Evolutionary conservation across 805 yeast species (phyloP), one percentile per base, ranked within the genome.

Genomic region (Sungouiozyma intestinalis): DNA sequence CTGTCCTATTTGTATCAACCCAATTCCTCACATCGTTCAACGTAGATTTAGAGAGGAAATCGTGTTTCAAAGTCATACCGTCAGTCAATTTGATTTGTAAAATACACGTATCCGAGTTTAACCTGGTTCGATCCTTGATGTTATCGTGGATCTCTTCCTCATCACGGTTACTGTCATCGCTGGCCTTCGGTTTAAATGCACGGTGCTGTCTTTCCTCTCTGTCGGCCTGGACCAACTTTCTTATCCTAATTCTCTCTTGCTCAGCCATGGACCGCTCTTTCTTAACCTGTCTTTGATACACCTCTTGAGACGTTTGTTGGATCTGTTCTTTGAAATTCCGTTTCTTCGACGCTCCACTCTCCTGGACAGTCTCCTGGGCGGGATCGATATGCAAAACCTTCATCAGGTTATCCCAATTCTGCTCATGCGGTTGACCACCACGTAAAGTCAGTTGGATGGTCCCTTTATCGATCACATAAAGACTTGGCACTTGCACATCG

Each of bases 1-100:
- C 73, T 1, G 74, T 67, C 58, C 83, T 57, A 41, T 70, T 68
- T 13, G 50, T 49, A 43, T 78, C 79, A 3, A 84, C 63, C 78
- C 81, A 80, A 16, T 58, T 61, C 41, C 95, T 66, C 3, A 85
- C 87, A 37, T 69, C 72, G 16, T 63, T 62, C 32, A 85, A 64
- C 1, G 74, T 72, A 9, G 70, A 66, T 2, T 50, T 44, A 1
- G 72, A 58, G 1, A 53, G 45, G 50, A 85, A 84, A 17, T 66
- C 66, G 38, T 74, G 69, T 42, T 69, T 72, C 3, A 81, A 43
- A 1, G 81, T 65, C 11, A 67, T 64, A 0, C 94, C 90, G 59
- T 85, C 82, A 38, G 85, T 69, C 33, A 82, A 64, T 49, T 83
- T 74, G 11, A 85, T 66, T n/a, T 76, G 71, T 11, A 81, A 60